These are phyloP conservation scores for Suillus placidus DNA, from an alignment of 768 basidiomycete species.

Conservation along the genomic window DNA sequence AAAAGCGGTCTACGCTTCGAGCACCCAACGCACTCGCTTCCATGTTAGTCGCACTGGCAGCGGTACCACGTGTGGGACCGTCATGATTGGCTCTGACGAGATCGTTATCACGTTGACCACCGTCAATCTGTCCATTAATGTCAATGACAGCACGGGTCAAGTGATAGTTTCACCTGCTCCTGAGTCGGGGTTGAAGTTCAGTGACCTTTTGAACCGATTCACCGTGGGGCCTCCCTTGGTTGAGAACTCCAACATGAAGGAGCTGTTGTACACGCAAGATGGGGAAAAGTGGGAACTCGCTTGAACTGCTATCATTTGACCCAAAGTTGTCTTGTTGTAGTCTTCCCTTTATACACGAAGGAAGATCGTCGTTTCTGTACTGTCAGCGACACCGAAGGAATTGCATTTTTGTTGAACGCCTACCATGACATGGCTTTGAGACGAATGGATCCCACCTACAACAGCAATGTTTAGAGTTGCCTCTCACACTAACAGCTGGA, in stretches of 20 bases:
- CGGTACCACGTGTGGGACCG: too few relatives aligned
- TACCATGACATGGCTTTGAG: too few relatives aligned
- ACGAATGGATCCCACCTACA: too few relatives aligned
- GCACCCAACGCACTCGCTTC: too few relatives aligned
- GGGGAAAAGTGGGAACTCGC: background rate
- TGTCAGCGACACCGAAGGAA: too few relatives aligned
- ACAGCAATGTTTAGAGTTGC: too few relatives aligned
- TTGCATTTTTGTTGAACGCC: too few relatives aligned
- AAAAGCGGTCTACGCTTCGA: too few relatives aligned
- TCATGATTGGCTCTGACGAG: background rate
- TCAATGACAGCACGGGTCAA: background rate
- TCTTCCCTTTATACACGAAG: too few relatives aligned
- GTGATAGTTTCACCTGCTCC: background rate
- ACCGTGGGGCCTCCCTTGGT: background rate
- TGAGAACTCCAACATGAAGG: background rate
- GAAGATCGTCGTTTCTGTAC: too few relatives aligned
- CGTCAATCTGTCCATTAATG: background rate
- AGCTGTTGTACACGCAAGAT: background rate
- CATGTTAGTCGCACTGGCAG: too few relatives aligned
- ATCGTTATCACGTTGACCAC: background rate
- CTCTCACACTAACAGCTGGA: too few relatives aligned
- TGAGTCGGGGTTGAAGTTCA: background rate
- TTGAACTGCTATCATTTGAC: background rate
- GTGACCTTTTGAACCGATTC: background rate
- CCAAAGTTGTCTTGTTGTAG: background rate